phyloP scores from a whole-genome alignment of 2,329 filamentous ascomycete genomes.

The Thielaviopsis ethacetica region DNA sequence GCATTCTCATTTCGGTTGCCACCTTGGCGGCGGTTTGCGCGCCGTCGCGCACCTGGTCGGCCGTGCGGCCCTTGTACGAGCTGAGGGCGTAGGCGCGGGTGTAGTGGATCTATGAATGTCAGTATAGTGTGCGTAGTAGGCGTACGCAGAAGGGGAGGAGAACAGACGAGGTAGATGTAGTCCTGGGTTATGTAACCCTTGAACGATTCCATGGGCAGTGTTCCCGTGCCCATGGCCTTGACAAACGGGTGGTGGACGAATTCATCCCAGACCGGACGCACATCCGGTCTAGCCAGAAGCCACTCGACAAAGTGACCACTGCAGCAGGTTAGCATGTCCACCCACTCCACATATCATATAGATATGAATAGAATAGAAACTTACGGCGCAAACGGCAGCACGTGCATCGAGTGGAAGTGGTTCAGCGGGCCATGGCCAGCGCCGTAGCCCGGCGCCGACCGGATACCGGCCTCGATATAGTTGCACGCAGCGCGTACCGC shows the following conservation, averaged over 20 bases:
- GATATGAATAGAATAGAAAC: conserved; percentile 14
- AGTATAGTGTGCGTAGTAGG: not conserved
- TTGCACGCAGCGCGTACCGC: conserved; percentile 53
- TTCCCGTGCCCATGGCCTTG: conserved; percentile 56
- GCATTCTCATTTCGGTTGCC: conserved; percentile 62
- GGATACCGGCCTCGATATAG: conserved; percentile 58
- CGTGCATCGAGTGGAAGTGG: conserved; percentile 58
- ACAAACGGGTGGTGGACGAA: conserved; percentile 79
- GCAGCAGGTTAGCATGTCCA: not conserved
- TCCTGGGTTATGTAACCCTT: conserved; percentile 85
- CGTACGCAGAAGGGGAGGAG: too few relatives aligned
- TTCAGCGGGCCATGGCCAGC: conserved; percentile 57
- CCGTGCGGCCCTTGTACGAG: conserved; percentile 64
- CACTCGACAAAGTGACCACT: conserved; percentile 74
- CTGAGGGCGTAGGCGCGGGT: conserved; percentile 72
- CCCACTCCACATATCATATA: not conserved
- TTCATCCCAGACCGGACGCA: conserved; percentile 55
- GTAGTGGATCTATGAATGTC: conserved; percentile 54
- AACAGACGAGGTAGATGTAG: conserved; percentile 64
- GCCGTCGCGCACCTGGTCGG: conserved; percentile 47
- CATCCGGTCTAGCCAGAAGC: conserved; percentile 56
- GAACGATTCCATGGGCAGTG: conserved; percentile 59
- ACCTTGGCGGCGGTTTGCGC: conserved; percentile 56
- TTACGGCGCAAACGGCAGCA: conserved; percentile 50
- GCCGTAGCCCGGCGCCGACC: conserved; percentile 44